phyloP scores from a whole-genome alignment of 106 monocot species.

The Gastrodia elata region DNA sequence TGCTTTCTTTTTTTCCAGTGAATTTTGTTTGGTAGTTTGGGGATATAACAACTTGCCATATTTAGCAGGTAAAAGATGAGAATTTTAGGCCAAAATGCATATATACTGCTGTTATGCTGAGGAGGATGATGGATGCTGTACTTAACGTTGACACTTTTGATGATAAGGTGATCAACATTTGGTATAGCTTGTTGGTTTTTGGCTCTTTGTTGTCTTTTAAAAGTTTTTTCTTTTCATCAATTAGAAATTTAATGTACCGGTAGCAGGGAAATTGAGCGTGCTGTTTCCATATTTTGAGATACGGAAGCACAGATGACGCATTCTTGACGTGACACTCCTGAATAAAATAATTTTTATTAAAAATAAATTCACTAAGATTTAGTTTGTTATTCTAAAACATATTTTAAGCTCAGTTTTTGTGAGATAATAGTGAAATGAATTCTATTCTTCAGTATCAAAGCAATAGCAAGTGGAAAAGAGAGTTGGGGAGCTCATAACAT shows the following conservation, averaged over 20 bases:
- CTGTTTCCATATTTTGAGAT: background rate
- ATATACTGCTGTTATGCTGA: conserved; percentile 91
- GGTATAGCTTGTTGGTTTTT: background rate
- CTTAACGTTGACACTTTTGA: conserved; percentile 80
- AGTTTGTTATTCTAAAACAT: background rate
- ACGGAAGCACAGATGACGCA: background rate
- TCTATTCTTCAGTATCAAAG: background rate
- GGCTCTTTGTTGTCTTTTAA: background rate
- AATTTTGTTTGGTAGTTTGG: background rate
- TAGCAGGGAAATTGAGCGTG: background rate
- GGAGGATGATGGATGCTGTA: conserved; percentile 95
- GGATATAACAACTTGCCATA: background rate
- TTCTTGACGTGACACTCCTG: background rate
- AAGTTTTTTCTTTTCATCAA: background rate
- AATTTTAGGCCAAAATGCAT: conserved; percentile 82
- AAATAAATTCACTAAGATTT: background rate
- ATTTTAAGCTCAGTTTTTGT: background rate
- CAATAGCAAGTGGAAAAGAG: background rate
- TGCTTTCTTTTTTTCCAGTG: background rate
- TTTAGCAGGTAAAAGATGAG: conserved; percentile 39
- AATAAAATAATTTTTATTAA: background rate
- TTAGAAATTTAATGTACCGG: background rate
- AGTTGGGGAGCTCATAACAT: too few relatives aligned
- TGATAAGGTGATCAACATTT: conserved; percentile 53
- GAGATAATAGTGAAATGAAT: background rate